Evolutionary conservation across 495 filamentous ascomycete species (phyloP).

Genomic region (Podospora fimiseda): DNA sequence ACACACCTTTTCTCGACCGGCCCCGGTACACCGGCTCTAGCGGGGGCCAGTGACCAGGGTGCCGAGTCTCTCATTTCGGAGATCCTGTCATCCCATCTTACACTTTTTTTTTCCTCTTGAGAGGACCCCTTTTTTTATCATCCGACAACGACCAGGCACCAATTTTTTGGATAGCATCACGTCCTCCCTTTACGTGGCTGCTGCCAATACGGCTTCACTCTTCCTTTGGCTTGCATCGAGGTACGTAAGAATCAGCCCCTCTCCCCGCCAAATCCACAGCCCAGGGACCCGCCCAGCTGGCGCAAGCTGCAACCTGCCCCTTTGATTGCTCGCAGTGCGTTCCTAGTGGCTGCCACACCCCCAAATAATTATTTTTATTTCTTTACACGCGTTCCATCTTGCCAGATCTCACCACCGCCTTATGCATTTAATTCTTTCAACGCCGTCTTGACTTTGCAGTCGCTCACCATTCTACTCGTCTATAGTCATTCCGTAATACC

Average conservation of each 20-base stretch:
- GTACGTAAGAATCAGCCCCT: background rate
- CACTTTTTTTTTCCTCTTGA: background rate
- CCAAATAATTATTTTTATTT: slow-evolving; percentile 21
- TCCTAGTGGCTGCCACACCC: slow-evolving; percentile 1
- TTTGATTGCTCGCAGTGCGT: background rate
- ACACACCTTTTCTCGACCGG: background rate
- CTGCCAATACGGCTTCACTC: background rate
- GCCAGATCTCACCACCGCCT: slow-evolving; percentile 21
- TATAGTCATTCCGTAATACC: slow-evolving; percentile 1
- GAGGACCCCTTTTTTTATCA: too few species aligned
- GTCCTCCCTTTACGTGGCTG: background rate
- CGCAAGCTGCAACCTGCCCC: background rate
- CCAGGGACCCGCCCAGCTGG: background rate
- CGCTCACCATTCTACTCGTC: background rate
- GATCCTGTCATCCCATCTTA: background rate
- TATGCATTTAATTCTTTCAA: background rate
- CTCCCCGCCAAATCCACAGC: background rate
- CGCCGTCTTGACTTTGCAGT: background rate
- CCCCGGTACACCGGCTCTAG: slow-evolving; percentile 7
- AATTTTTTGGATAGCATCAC: too few species aligned
- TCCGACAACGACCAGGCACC: background rate
- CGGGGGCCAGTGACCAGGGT: slow-evolving; percentile 11
- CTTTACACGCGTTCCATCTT: slow-evolving; percentile 20
- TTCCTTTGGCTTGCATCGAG: background rate
- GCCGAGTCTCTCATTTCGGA: slow-evolving; percentile 13